phyloP scores from a whole-genome alignment of 2,329 filamentous ascomycete species.

The Onygenales sp. region DNA sequence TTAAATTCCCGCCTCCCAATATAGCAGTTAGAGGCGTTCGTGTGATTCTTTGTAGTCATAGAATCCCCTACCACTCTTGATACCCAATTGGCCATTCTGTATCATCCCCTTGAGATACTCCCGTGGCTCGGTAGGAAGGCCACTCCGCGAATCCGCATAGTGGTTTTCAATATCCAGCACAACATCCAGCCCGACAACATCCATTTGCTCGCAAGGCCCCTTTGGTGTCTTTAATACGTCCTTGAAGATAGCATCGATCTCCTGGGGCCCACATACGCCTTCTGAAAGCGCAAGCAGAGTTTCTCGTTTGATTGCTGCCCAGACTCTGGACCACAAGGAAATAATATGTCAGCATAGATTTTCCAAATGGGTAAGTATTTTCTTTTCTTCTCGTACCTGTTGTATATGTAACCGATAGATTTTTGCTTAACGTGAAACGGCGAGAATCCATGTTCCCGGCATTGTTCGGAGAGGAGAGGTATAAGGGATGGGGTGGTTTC shows the following conservation, averaged over 20 bases:
- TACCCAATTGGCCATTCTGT: conserved; percentile 21
- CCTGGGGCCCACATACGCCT: conserved; percentile 25
- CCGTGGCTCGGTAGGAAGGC: conserved; percentile 22
- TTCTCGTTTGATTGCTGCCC: conserved; percentile 36
- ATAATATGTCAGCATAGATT: neutral
- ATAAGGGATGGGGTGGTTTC: conserved; percentile 23
- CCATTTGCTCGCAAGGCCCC: conserved; percentile 33
- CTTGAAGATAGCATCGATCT: conserved; percentile 30
- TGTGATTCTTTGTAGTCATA: conserved; percentile 17
- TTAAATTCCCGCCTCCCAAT: too few species aligned
- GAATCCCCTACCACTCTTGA: conserved; percentile 25
- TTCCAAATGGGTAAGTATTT: neutral
- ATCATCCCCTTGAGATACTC: conserved; percentile 24
- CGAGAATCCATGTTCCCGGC: conserved; percentile 24
- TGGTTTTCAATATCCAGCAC: conserved; percentile 32
- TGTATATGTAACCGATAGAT: conserved; percentile 33
- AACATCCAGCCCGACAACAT: conserved; percentile 32
- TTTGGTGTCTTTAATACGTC: conserved; percentile 25
- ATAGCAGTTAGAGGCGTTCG: too few species aligned
- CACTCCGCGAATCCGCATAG: conserved; percentile 24
- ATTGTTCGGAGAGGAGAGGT: conserved; percentile 19
- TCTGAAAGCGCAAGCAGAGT: conserved; percentile 25
- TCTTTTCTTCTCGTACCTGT: conserved; percentile 17
- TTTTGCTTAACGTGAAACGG: conserved; percentile 28
- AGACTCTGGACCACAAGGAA: conserved; percentile 19